Conservation (phyloP, 441 rosid genomes). For the Erysimum cheiri region DNA sequence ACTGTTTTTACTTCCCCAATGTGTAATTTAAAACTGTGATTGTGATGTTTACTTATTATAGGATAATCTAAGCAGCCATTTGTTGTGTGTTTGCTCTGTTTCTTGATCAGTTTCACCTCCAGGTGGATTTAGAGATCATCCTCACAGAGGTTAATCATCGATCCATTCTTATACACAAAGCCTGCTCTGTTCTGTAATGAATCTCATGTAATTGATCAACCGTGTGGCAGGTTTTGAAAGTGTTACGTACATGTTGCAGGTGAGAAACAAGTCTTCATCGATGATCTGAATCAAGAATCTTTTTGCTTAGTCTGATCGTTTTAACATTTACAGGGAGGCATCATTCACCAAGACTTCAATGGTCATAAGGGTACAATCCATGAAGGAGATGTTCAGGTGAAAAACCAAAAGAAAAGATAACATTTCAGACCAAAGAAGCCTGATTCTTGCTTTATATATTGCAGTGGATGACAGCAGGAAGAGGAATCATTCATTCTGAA, state of each 20-base stretch:
- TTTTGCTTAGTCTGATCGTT: not conserved
- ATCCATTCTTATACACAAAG: constrained; percentile 1
- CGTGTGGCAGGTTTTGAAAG: constrained; percentile 79
- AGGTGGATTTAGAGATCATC: constrained; percentile 94
- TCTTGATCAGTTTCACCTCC: constrained; percentile 67
- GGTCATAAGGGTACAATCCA: constrained; percentile 73
- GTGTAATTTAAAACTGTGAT: not conserved
- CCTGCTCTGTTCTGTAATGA: not conserved
- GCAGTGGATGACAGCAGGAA: constrained; percentile 98
- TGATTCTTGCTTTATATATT: not conserved
- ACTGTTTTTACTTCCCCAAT: not conserved
- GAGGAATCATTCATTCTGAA: constrained; percentile 92
- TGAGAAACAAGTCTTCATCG: constrained; percentile 25
- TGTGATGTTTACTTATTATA: not conserved
- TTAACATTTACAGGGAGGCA: constrained; percentile 60
- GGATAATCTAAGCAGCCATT: not conserved
- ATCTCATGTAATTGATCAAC: constrained; percentile 14
- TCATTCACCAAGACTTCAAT: constrained; percentile 77
- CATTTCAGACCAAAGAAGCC: not conserved
- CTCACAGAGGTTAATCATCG: constrained; percentile 75
- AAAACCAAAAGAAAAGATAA: not conserved
- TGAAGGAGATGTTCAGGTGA: constrained; percentile 87
- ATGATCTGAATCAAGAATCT: not conserved
- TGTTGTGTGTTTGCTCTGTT: constrained; percentile 7
- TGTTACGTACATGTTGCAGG: constrained; percentile 90